Evolutionary conservation across 139 green algal species (phyloP), one percentile per base, ranked within the genome.

Genomic region (Coelastrella sp.): DNA sequence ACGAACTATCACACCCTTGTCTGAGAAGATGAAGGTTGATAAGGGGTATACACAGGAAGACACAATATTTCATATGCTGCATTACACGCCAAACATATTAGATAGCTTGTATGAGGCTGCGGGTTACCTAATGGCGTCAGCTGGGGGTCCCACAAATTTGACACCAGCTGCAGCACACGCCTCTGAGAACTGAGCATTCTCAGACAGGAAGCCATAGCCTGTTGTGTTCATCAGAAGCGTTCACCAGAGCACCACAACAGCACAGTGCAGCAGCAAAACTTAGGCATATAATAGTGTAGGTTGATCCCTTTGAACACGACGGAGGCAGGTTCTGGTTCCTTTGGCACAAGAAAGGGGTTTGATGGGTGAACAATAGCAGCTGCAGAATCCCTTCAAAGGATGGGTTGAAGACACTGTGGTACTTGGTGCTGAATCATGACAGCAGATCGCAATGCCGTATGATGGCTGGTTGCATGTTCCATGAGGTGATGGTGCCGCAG

Each of bases 131-230:
- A 98, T 97, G 8, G 96, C 96, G 49, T 82, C 79, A 0, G 92
- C 85, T 9, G 95, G 95, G 0, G 96, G 96, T 0, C 96, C 96
- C 20, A 98, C 94, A 90, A 98, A 98, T 6, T 84, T 61, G 6
- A 97, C 76, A 11, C 96, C 95, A 7, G 89, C 93, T 6, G 89
- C 74, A 74, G 91, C 92, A 73, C 96, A 96, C 8, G 91, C 89
- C 68, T 94, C 79, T 0, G 93, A 93, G 94, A 98, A 98, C 4
- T 66, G 81, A 1, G 95, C 92, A 91, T 97, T 97, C 87, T 98
- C 96, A 20, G 90, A 95, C 57, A 98, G 89, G 91, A 98, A 98
- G 70, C 96, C 96, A 90, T 98, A 98, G 57, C 96, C 96, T 15
- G 96, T 49, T 49, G 35, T 49, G 35, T 49, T 49, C 35, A 49